phyloP scores from a whole-genome alignment of 2,329 filamentous ascomycete species.

The Beauveria sp. region DNA sequence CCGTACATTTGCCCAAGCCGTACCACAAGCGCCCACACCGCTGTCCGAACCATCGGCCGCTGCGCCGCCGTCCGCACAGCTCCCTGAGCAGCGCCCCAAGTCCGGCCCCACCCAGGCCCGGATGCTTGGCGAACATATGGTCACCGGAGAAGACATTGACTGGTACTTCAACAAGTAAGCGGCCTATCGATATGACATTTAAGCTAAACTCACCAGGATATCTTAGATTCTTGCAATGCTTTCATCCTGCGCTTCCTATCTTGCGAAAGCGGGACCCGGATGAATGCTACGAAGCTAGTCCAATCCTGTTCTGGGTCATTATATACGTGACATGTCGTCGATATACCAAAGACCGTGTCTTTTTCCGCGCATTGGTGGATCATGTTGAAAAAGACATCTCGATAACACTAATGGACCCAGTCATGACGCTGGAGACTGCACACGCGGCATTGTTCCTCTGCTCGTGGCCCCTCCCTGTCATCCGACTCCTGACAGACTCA shows the following conservation, averaged over 20 bases:
- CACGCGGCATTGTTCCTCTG: slow-evolving; percentile 45
- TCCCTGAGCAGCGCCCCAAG: slow-evolving; percentile 16
- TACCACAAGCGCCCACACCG: slow-evolving; percentile 18
- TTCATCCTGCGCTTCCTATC: slow-evolving; percentile 45
- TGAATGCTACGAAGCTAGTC: slow-evolving; percentile 38
- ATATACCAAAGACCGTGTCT: slow-evolving; percentile 34
- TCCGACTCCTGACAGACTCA: slow-evolving; percentile 44
- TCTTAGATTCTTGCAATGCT: slow-evolving; percentile 42
- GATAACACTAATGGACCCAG: slow-evolving; percentile 32
- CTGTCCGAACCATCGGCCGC: slow-evolving; percentile 18
- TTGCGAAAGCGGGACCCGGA: slow-evolving; percentile 42
- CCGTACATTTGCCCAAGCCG: neutral
- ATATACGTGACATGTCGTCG: slow-evolving; percentile 42
- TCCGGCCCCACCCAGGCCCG: slow-evolving; percentile 30
- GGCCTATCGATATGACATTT: neutral
- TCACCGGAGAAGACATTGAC: slow-evolving; percentile 46
- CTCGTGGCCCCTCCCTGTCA: slow-evolving; percentile 43
- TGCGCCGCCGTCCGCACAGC: slow-evolving; percentile 18
- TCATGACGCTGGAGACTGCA: slow-evolving; percentile 39
- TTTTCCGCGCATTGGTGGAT: slow-evolving; percentile 39
- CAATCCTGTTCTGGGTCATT: slow-evolving; percentile 48
- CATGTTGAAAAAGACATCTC: slow-evolving; percentile 39
- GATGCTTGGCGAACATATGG: slow-evolving; percentile 37
- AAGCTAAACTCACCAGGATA: neutral
- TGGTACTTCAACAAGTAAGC: slow-evolving; percentile 46